phyloP scores from a whole-genome alignment of 352 stramenopile genomes.

The Globisporangium apiculatum region DNA sequence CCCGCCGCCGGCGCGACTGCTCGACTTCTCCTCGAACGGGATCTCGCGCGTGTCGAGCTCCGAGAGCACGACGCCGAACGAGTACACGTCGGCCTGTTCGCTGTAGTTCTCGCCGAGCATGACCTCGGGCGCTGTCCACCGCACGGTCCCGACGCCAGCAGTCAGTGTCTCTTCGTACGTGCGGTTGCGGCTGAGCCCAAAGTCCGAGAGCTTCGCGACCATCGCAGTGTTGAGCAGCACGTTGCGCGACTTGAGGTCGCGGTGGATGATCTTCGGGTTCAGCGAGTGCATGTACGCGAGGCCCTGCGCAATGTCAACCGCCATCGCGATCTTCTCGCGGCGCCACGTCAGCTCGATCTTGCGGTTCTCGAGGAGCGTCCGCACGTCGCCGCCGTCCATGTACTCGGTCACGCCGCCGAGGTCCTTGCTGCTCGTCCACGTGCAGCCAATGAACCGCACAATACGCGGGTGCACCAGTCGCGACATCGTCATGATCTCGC shows the following conservation, averaged over 20 bases:
- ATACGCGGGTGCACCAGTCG: constrained; percentile 75
- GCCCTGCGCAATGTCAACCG: constrained; percentile 73
- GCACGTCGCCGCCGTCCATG: constrained; percentile 82
- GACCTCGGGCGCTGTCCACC: constrained; percentile 83
- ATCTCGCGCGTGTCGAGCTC: constrained; percentile 85
- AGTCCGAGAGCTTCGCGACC: constrained; percentile 83
- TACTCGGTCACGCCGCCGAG: constrained; percentile 78
- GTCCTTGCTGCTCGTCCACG: constrained; percentile 75
- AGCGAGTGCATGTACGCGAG: constrained; percentile 83
- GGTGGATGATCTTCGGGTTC: constrained; percentile 78
- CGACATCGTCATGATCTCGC: constrained; percentile 83
- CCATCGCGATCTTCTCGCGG: constrained; percentile 81
- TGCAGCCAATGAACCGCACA: constrained; percentile 81
- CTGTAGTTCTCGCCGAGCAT: constrained; percentile 87
- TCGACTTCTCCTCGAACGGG: constrained; percentile 82
- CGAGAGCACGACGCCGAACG: constrained; percentile 82
- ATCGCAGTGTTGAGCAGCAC: constrained; percentile 72
- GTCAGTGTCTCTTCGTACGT: constrained; percentile 84
- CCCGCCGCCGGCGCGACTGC: constrained; percentile 41
- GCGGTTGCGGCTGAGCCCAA: constrained; percentile 74
- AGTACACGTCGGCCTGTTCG: constrained; percentile 85
- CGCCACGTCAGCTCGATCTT: constrained; percentile 80
- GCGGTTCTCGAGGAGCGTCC: constrained; percentile 71
- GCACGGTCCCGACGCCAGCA: constrained; percentile 73
- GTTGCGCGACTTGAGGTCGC: constrained; percentile 80